These are phyloP conservation scores for Phaseolus coccineus DNA, from an alignment of 331 rosid genomes.

Conservation along the genomic window DNA sequence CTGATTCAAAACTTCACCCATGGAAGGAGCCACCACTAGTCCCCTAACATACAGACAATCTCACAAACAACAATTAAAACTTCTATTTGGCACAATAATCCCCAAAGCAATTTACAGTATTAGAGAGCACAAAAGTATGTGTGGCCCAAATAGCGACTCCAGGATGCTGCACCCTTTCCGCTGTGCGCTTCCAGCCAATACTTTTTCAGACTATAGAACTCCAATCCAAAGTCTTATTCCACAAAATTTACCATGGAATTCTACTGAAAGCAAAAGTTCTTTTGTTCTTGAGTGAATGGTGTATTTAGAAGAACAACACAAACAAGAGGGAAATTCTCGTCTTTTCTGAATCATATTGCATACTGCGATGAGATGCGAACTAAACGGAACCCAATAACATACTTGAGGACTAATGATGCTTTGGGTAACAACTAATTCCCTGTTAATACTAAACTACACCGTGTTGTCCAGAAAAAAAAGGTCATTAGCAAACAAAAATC, in stretches of 20 bases:
- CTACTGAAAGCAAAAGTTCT: background rate
- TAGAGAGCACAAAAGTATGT: background rate
- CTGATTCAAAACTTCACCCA: conserved; percentile 10
- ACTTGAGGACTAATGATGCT: background rate
- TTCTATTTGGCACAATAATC: background rate
- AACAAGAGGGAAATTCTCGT: background rate
- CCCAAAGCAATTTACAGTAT: background rate
- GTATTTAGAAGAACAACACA: background rate
- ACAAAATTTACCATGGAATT: no score
- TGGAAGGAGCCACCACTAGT: background rate
- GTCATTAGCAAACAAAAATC: background rate
- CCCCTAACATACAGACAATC: background rate
- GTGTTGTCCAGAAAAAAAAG: background rate
- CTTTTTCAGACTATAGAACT: background rate
- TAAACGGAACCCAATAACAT: background rate
- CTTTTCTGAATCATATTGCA: background rate
- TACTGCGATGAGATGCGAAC: background rate
- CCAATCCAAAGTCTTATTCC: background rate
- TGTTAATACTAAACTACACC: background rate
- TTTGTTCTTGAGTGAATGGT: background rate
- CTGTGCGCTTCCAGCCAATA: background rate
- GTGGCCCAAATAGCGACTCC: background rate
- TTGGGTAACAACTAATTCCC: background rate
- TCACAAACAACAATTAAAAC: background rate
- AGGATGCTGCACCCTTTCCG: background rate